Percentiles rank a stretch among this genome's conserved stretches.
Conservation (phyloP, 2,329 filamentous ascomycete species). For the Neonectria magnoliae region DNA sequence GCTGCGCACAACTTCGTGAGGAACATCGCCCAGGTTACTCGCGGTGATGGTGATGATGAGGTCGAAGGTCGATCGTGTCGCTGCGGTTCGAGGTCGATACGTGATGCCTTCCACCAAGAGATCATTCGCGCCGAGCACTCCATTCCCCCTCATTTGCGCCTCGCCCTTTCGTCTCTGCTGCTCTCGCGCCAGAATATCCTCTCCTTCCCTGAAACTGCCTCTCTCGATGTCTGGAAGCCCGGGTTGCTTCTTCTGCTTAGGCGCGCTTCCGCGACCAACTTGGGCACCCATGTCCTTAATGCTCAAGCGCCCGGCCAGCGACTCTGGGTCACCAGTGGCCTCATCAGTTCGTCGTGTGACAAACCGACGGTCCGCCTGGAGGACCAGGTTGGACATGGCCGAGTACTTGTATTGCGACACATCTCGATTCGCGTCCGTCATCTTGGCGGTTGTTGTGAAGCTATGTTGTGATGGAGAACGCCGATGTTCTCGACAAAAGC, state of each 20-base stretch:
- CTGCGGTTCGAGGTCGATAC: slow-evolving; percentile 90
- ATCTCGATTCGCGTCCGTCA: slow-evolving; percentile 82
- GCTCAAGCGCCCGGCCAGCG: slow-evolving; percentile 90
- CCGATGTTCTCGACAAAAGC: slow-evolving; percentile 52
- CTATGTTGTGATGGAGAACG: slow-evolving; percentile 43
- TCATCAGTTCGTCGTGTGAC: slow-evolving; percentile 93
- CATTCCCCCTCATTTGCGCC: slow-evolving; percentile 73
- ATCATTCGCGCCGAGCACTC: slow-evolving; percentile 85
- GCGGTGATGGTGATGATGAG: slow-evolving; percentile 92
- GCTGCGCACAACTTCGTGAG: slow-evolving; percentile 90
- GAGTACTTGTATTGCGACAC: slow-evolving; percentile 99
- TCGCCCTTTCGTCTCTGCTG: slow-evolving; percentile 89
- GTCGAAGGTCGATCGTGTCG: slow-evolving; percentile 92
- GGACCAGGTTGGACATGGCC: slow-evolving; percentile 99
- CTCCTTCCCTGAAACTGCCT: slow-evolving; percentile 80
- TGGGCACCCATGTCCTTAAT: slow-evolving; percentile 94
- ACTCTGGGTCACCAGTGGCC: slow-evolving; percentile 96
- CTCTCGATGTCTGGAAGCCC: slow-evolving; percentile 77
- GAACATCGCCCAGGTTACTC: slow-evolving; percentile 88
- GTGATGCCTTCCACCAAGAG: slow-evolving; percentile 89
- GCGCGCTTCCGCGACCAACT: slow-evolving; percentile 80
- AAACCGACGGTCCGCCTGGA: slow-evolving; percentile 98
- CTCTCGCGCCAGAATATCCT: slow-evolving; percentile 84
- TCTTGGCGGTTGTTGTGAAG: slow-evolving; percentile 55
- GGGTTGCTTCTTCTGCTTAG: slow-evolving; percentile 80